Evolutionary conservation across 2,329 filamentous ascomycete species (phyloP).

Genomic region (Fonsecaea pugnacius): DNA sequence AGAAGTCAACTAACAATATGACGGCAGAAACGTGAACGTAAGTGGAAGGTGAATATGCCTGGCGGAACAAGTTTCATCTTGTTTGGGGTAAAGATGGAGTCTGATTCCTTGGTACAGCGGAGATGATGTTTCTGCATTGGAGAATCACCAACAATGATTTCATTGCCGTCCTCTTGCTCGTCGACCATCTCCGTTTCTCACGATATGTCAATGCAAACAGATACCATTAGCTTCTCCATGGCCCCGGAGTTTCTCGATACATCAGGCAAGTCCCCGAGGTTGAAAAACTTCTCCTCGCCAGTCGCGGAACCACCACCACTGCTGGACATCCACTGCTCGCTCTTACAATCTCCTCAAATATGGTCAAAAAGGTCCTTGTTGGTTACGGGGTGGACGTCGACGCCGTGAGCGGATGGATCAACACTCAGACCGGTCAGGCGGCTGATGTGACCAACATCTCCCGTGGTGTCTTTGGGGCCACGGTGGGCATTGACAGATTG

Average conservation of each 20-base stretch:
- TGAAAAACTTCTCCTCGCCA: not conserved
- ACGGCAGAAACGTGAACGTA: not conserved
- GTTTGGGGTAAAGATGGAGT: not conserved
- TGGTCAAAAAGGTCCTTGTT: conserved; percentile 31
- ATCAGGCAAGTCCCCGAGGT: conserved; percentile 3
- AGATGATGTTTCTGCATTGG: not conserved
- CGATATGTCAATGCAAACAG: conserved; percentile 6
- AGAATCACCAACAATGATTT: conserved; percentile 7
- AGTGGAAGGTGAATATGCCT: not conserved
- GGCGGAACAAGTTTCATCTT: too few relatives aligned
- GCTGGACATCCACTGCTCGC: not conserved
- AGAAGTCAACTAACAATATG: not conserved
- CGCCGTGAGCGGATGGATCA: conserved; percentile 41
- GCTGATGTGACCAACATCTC: conserved; percentile 43
- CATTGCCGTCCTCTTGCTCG: not conserved
- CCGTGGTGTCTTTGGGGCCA: conserved; percentile 38
- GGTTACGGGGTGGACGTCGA: conserved; percentile 34
- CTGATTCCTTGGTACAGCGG: not conserved
- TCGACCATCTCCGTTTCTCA: conserved; percentile 20
- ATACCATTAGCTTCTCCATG: conserved; percentile 1
- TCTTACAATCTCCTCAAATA: not conserved
- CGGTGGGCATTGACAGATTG: conserved; percentile 38
- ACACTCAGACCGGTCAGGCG: conserved; percentile 45
- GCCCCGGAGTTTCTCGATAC: conserved; percentile 6
- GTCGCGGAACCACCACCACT: not conserved